Percentiles rank a stretch among this genome's conserved stretches.
Evolutionary conservation across 2,329 filamentous ascomycete species (phyloP).

Genomic region (Periglandula ipomoeae): DNA sequence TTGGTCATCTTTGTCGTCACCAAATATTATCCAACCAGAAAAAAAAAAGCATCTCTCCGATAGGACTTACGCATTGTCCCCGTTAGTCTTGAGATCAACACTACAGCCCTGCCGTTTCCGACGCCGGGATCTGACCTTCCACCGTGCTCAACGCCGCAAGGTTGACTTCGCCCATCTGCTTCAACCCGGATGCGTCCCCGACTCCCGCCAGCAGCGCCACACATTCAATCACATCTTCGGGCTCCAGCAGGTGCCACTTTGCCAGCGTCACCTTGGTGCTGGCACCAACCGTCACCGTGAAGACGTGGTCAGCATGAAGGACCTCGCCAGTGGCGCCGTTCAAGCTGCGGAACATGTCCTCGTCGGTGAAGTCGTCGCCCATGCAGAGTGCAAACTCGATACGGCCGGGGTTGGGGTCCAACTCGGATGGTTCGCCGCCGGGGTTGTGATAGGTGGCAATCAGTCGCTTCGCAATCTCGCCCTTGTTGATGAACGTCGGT

Average conservation of each 20-base stretch:
- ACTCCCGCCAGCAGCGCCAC: slow-evolving; percentile 46
- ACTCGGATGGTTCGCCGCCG: slow-evolving; percentile 34
- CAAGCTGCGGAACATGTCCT: slow-evolving; percentile 89
- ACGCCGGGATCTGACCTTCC: slow-evolving; percentile 38
- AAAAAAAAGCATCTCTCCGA: neutral
- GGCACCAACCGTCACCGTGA: slow-evolving; percentile 84
- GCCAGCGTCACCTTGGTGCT: slow-evolving; percentile 89
- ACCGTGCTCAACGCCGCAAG: slow-evolving; percentile 44
- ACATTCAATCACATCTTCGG: slow-evolving; percentile 73
- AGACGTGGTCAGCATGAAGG: slow-evolving; percentile 56
- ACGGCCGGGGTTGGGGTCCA: slow-evolving; percentile 35
- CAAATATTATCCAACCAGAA: neutral
- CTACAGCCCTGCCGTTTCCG: neutral
- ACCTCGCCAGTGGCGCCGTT: slow-evolving; percentile 47
- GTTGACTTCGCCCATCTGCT: slow-evolving; percentile 42
- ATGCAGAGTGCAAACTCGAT: slow-evolving; percentile 84
- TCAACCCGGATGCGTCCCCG: slow-evolving; percentile 26
- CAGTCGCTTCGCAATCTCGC: slow-evolving; percentile 81
- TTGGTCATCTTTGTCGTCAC: neutral
- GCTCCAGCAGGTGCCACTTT: slow-evolving; percentile 82
- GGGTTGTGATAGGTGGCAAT: slow-evolving; percentile 60
- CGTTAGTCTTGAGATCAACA: no score
- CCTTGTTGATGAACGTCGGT: slow-evolving; percentile 97
- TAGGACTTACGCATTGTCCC: no score
- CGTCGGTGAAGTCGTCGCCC: slow-evolving; percentile 94